These are phyloP conservation scores for Boletus subluridellus DNA, from an alignment of 1,284 basidiomycete genomes.

Conservation along the genomic window DNA sequence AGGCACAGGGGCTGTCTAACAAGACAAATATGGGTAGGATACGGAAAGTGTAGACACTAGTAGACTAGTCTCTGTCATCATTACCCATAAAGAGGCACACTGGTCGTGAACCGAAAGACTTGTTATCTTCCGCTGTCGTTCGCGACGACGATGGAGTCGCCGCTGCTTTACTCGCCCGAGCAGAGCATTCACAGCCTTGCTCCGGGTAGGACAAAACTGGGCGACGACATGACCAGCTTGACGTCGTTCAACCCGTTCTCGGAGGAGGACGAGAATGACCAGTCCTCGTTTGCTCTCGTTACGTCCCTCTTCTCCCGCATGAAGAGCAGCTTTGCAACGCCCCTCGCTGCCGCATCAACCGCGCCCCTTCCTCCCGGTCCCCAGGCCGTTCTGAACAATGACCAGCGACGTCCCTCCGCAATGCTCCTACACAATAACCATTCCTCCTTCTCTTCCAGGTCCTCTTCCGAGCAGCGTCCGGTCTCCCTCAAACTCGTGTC, in stretches of 20 bases:
- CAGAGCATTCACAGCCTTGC: slow-evolving; percentile 40
- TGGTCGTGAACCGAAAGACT: slow-evolving; percentile 10
- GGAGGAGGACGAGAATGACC: slow-evolving; percentile 81
- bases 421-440: slow-evolving; percentile 42
- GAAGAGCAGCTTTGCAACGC: slow-evolving; percentile 69
- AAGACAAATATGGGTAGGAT: slow-evolving; percentile 15
- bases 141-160: slow-evolving; percentile 30
- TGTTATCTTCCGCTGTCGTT: slow-evolving; percentile 7
- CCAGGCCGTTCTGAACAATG: slow-evolving; percentile 31
- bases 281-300: slow-evolving; percentile 75
- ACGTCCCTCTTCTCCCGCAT: slow-evolving; percentile 72
- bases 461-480: slow-evolving; percentile 50
- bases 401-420: slow-evolving; percentile 57
- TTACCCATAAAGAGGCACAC: slow-evolving; percentile 18
- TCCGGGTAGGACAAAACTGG: slow-evolving; percentile 52
- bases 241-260: slow-evolving; percentile 84
- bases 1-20: slow-evolving; percentile 55
- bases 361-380: slow-evolving; percentile 33
- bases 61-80: neutral
- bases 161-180: slow-evolving; percentile 38
- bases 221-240: slow-evolving; percentile 66
- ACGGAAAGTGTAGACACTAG: slow-evolving; percentile 19
- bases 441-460: slow-evolving; percentile 46
- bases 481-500: slow-evolving; percentile 52
- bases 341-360: slow-evolving; percentile 49